A percentile compares a stretch with the other conserved stretches of the same genome.
These are phyloP conservation scores for Aspergillus cristatus DNA, from an alignment of 495 filamentous ascomycete species.

Conservation along the genomic window DNA sequence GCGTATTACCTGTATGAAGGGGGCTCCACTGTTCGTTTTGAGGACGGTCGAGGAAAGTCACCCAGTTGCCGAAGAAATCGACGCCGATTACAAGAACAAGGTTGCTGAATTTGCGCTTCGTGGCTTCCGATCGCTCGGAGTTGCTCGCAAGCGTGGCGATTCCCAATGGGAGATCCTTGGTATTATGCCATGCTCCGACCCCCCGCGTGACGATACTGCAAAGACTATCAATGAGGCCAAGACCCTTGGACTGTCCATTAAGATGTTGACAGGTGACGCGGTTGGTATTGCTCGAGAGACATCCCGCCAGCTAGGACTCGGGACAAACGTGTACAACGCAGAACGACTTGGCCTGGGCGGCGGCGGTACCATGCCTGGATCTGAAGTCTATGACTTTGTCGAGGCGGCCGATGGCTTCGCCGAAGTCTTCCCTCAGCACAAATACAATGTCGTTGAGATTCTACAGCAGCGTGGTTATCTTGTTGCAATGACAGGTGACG, in stretches of 20 bases:
- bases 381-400: constrained; percentile 88
- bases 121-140: constrained; percentile 87
- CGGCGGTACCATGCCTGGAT: constrained; percentile 84
- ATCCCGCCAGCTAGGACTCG: constrained; percentile 79
- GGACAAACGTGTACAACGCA: constrained; percentile 90
- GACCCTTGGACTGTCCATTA: constrained; percentile 77
- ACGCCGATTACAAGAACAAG: constrained; percentile 77
- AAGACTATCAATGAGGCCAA: constrained; percentile 86
- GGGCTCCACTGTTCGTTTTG: constrained; percentile 76
- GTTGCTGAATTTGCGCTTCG: constrained; percentile 83
- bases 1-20: constrained; percentile 80
- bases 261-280: constrained; percentile 95
- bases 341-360: constrained; percentile 77
- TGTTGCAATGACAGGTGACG: constrained; percentile 97
- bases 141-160: constrained; percentile 75
- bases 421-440: constrained; percentile 95
- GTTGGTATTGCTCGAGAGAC: constrained; percentile 90
- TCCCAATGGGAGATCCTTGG: constrained; percentile 82
- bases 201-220: constrained; percentile 83
- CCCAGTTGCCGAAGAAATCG: constrained; percentile 60
- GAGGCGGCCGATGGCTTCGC: constrained; percentile 91
- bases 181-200: constrained; percentile 89
- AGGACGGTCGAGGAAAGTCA: constrained; percentile 77
- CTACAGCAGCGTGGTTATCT: constrained; percentile 90
- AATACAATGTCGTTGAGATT: constrained; percentile 94